Base-by-base conservation (phyloP, 2,329 filamentous ascomycete species). In the Fusarium sp. region DNA sequence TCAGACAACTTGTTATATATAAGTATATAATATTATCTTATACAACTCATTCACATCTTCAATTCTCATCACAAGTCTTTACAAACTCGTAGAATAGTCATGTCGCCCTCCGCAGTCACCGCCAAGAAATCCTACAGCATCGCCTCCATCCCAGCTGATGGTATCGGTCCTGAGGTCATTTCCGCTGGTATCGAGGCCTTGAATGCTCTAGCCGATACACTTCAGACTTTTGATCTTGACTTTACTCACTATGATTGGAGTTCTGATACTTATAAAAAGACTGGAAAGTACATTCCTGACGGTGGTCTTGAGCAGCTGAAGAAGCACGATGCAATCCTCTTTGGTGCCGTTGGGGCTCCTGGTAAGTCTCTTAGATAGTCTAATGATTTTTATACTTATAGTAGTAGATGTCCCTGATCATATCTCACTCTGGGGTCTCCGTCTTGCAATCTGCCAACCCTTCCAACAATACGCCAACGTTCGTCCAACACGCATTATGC, bases 391-490 rank as follows among this genome's bases (percentile, higher is more conserved):
- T 0, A 45, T 48, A 13, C 46, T 67, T 12, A 60, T 12, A 13
- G 30, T 11, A 18, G 4, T 15, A 84, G 85, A 89, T 54, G 88
- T 91, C 0, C 89, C 89, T 11, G 90, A 91, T 71, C 89, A 91
- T 70, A 89, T 91, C 66, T 90, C 88, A 0, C 86, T 92, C 14
- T 91, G 90, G 90, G 85, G 85, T 30, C 82, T 91, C 18, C 87
- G 90, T 53, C 82, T 92, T 3, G 88, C 89, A 3, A 91, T 92
- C 73, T 87, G 90, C 71, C 88, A 90, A 65, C 83, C 86, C 6
- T 82, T 91, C 69, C 89, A 91, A 71, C 89, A 91, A 70, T 92
- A 91, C 70, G 89, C 89, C 69, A 92, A 92, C 64, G 87, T 91
- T 0, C 85, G 90, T 4, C 90, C 89, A 0, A 90, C 88, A 4